Evolutionary conservation across 139 green algal genomes (phyloP).

Genomic region (Chlamydomonas applanata): DNA sequence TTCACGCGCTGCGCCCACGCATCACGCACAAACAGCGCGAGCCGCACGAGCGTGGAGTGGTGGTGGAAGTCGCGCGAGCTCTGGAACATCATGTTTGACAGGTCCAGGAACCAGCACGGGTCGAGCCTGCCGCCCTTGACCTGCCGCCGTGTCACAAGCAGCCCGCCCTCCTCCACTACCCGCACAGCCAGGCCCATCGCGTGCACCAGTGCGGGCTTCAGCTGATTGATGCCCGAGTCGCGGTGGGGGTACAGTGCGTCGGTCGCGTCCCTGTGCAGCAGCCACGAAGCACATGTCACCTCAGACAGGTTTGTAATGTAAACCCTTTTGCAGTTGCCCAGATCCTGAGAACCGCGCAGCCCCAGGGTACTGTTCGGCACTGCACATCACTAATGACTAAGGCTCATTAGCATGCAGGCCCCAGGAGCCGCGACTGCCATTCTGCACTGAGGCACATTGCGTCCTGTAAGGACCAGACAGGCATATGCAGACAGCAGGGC

Average conservation of each 20-base stretch:
- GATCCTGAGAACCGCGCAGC: too few species aligned
- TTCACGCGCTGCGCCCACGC: slow-evolving; percentile 9
- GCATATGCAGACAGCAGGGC: too few species aligned
- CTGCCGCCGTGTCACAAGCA: slow-evolving; percentile 1
- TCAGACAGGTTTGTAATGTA: too few species aligned
- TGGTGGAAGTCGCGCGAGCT: slow-evolving; percentile 15
- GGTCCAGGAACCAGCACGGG: slow-evolving; percentile 22
- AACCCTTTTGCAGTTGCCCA: too few species aligned
- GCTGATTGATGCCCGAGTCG: not conserved
- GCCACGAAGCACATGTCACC: too few species aligned
- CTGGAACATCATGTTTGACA: slow-evolving; percentile 13
- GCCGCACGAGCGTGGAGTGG: slow-evolving; percentile 1
- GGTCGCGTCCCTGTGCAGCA: not conserved
- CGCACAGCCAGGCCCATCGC: not conserved
- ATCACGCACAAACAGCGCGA: slow-evolving; percentile 14
- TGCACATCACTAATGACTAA: too few species aligned
- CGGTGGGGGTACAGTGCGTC: not conserved
- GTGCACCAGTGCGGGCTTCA: not conserved
- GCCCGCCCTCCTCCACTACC: slow-evolving; percentile 4
- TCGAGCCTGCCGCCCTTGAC: slow-evolving; percentile 3
- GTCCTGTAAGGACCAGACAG: too few species aligned
- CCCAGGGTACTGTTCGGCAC: too few species aligned
- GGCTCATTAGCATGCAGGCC: too few species aligned
- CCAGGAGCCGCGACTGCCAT: too few species aligned
- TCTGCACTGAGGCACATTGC: too few species aligned